These are phyloP conservation scores for Plicaturopsis crispa DNA, from an alignment of 768 basidiomycete species.

Conservation along the genomic window DNA sequence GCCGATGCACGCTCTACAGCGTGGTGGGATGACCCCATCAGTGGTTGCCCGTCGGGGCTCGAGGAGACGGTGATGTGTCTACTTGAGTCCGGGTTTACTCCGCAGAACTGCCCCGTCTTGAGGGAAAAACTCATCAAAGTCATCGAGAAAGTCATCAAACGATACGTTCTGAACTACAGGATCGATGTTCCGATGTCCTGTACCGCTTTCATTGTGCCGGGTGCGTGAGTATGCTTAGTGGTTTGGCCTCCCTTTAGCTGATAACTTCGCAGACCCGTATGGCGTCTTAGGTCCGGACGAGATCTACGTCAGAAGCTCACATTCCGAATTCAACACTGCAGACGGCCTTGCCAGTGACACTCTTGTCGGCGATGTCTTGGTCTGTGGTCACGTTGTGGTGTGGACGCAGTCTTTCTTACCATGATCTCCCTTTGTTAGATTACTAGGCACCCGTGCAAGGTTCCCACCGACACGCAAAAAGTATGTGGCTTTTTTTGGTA, in stretches of 20 bases:
- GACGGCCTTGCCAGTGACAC: slow-evolving; percentile 42
- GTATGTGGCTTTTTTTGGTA: slow-evolving; percentile 18
- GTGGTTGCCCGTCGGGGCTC: slow-evolving; percentile 43
- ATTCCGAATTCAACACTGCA: slow-evolving; percentile 27
- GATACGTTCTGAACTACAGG: slow-evolving; percentile 32
- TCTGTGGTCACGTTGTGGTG: slow-evolving; percentile 19
- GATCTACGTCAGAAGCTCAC: slow-evolving; percentile 48
- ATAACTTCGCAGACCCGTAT: slow-evolving; percentile 34
- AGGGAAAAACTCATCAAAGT: slow-evolving; percentile 46
- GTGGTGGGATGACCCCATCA: not conserved
- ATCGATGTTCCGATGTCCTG: slow-evolving; percentile 52
- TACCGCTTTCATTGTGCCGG: slow-evolving; percentile 57
- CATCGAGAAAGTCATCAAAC: slow-evolving; percentile 34
- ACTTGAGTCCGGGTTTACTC: slow-evolving; percentile 53
- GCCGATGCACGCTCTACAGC: not conserved
- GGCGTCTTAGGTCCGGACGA: slow-evolving; percentile 46
- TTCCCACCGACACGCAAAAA: slow-evolving; percentile 62
- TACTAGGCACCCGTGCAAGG: slow-evolving; percentile 62
- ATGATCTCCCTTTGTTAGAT: slow-evolving; percentile 36
- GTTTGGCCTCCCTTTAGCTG: not conserved
- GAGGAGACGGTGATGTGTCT: slow-evolving; percentile 55
- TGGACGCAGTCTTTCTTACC: too few relatives aligned
- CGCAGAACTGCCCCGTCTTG: slow-evolving; percentile 38
- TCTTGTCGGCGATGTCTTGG: slow-evolving; percentile 50
- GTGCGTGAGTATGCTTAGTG: slow-evolving; percentile 14